Percentiles rank a stretch among this genome's conserved stretches.
phyloP scores from a whole-genome alignment of 1,284 basidiomycete genomes.

The Taiwanofungus camphoratus region DNA sequence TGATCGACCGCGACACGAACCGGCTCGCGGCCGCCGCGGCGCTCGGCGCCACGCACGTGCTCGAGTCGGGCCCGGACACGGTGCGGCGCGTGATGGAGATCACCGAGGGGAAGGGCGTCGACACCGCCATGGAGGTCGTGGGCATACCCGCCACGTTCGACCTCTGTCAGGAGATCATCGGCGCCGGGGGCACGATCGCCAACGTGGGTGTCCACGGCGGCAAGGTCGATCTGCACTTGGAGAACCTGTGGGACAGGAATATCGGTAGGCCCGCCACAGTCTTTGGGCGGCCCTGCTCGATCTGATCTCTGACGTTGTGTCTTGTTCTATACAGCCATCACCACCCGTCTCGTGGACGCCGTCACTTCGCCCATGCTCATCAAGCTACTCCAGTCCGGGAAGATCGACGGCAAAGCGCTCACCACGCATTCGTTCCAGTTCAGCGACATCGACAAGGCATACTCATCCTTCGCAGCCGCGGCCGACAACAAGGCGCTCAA shows the following conservation, averaged over 20 bases:
- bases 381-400: conserved; percentile 20
- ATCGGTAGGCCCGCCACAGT: too few relatives aligned
- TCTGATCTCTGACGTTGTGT: too few relatives aligned
- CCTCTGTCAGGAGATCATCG: conserved; percentile 24
- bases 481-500: conserved; percentile 21
- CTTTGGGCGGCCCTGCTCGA: too few relatives aligned
- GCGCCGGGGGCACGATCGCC: conserved; percentile 23
- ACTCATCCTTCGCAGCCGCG: conserved; percentile 19
- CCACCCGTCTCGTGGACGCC: conserved; percentile 21
- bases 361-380: conserved; percentile 20
- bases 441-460: conserved; percentile 18
- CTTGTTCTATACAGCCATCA: conserved; percentile 13
- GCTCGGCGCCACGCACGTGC: conserved; percentile 23
- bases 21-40: conserved; percentile 18
- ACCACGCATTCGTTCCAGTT: conserved; percentile 22
- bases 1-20: conserved; percentile 21
- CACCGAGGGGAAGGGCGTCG: conserved; percentile 21
- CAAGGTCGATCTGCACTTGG: conserved; percentile 23
- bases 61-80: conserved; percentile 20
- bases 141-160: conserved; percentile 23
- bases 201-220: conserved; percentile 25
- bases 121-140: conserved; percentile 25
- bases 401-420: conserved; percentile 15
- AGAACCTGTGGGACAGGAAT: conserved; percentile 23
- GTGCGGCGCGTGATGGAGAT: conserved; percentile 19